Evolutionary conservation across 345 rosid species (phyloP).

Genomic region (Luvunga scandens): DNA sequence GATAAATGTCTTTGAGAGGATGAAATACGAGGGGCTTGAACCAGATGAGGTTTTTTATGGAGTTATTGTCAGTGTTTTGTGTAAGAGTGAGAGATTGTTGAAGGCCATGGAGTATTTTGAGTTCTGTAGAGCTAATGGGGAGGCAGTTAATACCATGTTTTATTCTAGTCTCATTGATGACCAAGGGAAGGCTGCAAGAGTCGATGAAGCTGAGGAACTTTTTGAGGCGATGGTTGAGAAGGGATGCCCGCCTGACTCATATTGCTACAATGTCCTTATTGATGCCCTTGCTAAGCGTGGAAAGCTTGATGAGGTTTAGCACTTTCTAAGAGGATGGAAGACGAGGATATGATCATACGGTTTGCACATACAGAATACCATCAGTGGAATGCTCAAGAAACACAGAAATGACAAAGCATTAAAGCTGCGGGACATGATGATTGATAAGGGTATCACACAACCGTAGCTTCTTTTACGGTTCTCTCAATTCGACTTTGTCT

Average conservation of each 20-base stretch:
- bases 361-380: conserved; percentile 71
- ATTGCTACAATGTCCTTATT: conserved; percentile 79
- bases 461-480: conserved; percentile 72
- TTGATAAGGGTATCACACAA: conserved; percentile 80
- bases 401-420: conserved; percentile 77
- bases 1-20: conserved; percentile 63
- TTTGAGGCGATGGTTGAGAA: conserved; percentile 69
- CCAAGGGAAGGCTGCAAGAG: conserved; percentile 79
- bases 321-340: conserved; percentile 69
- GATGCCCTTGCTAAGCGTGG: conserved; percentile 64
- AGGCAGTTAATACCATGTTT: conserved; percentile 62
- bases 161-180: conserved; percentile 81
- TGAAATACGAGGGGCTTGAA: conserved; percentile 61
- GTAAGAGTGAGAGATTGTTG: conserved; percentile 70
- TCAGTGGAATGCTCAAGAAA: conserved; percentile 56
- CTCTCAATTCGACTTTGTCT: conserved; percentile 76
- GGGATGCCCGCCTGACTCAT: conserved; percentile 68
- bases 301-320: conserved; percentile 57
- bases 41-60: conserved; percentile 80
- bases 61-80: conserved; percentile 63
- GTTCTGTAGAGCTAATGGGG: conserved; percentile 45
- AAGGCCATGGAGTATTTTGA: conserved; percentile 60
- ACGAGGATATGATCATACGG: conserved; percentile 73
- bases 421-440: conserved; percentile 78
- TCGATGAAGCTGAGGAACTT: conserved; percentile 71